Conservation (phyloP, 805 yeast species). For the Metschnikowia kofuensis region DNA sequence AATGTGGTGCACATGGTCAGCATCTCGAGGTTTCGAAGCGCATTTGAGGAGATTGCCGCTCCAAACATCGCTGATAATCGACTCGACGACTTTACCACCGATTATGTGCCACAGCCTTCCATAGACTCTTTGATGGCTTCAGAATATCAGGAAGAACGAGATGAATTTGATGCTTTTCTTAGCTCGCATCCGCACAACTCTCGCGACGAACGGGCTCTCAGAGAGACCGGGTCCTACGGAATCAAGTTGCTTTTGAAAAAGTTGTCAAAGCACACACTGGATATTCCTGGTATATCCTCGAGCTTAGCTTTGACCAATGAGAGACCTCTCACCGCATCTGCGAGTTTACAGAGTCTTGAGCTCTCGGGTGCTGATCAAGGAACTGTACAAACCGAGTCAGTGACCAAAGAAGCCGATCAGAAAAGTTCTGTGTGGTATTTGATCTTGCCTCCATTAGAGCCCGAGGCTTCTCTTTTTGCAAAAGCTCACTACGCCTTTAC, state of each 20-base stretch:
- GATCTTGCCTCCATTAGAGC: constrained; percentile 9
- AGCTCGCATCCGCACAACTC: constrained; percentile 11
- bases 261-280: constrained; percentile 26
- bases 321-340: constrained; percentile 7
- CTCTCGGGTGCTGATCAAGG: not conserved
- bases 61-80: not conserved
- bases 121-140: constrained; percentile 9
- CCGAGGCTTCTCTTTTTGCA: constrained; percentile 1
- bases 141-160: constrained; percentile 8
- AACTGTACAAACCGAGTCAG: not conserved
- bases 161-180: constrained; percentile 15
- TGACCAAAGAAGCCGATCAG: not conserved
- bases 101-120: constrained; percentile 7
- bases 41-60: constrained; percentile 9
- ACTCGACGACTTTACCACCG: constrained; percentile 4
- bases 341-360: not conserved
- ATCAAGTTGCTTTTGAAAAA: constrained; percentile 31
- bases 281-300: not conserved
- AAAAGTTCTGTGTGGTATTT: constrained; percentile 1
- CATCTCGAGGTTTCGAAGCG: constrained; percentile 13
- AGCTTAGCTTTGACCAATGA: constrained; percentile 6
- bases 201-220: constrained; percentile 13
- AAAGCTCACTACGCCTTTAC: constrained; percentile 4
- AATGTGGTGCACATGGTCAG: constrained; percentile 6
- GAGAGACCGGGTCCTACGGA: constrained; percentile 30